Conservation (phyloP, 192 early-diverging fungal genomes). For the Diversispora eburnea region DNA sequence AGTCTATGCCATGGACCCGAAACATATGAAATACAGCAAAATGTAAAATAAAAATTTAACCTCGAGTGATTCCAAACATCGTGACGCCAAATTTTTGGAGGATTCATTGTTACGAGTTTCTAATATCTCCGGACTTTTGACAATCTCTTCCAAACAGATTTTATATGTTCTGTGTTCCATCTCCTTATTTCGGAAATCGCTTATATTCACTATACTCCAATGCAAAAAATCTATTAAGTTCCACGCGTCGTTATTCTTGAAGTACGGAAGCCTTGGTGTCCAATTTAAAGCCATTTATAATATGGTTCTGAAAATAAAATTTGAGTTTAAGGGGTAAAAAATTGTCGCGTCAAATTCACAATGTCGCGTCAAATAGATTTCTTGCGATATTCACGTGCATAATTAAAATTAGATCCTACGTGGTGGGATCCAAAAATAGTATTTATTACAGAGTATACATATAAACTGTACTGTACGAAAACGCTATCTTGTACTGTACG, state of each 20-base stretch:
- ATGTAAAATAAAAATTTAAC: neutral
- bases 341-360: no score
- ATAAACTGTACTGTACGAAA: no score
- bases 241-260: neutral
- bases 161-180: slow-evolving; percentile 5
- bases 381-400: no score
- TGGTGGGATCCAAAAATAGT: no score
- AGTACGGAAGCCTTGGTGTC: neutral
- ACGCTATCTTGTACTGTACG: no score
- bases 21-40: neutral
- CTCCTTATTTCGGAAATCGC: neutral
- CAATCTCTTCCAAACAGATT: slow-evolving; percentile 3
- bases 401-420: no score
- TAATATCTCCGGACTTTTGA: neutral
- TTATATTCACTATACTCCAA: slow-evolving; percentile 1
- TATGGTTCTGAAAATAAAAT: neutral
- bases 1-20: slow-evolving; percentile 11
- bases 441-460: no score
- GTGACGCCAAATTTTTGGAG: neutral
- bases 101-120: neutral
- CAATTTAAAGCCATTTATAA: neutral
- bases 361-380: neutral
- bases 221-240: neutral
- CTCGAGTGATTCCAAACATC: slow-evolving; percentile 1
- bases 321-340: neutral